Evolutionary conservation across 2,329 filamentous ascomycete species (phyloP).

Genomic region (Penicillium sp.): DNA sequence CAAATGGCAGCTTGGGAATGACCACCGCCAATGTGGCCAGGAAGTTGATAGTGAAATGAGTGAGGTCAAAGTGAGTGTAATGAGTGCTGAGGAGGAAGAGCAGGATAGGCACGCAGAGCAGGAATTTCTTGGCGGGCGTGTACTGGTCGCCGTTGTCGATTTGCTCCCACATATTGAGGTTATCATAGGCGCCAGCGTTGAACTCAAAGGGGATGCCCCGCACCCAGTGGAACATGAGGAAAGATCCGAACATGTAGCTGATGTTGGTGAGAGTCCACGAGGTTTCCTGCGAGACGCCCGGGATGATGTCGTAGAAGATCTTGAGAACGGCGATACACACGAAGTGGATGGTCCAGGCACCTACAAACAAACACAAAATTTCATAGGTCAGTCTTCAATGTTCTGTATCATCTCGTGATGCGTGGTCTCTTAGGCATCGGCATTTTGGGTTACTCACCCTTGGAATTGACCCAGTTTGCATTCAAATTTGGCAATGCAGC

Average conservation of each 20-base stretch:
- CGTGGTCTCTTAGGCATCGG: constrained; percentile 3
- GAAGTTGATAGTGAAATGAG: constrained; percentile 97
- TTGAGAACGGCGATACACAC: constrained; percentile 89
- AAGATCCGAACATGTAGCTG: constrained; percentile 97
- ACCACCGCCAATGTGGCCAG: constrained; percentile 87
- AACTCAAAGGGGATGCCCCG: constrained; percentile 98
- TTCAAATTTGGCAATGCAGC: constrained; percentile 92
- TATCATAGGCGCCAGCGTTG: constrained; percentile 97
- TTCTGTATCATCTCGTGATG: constrained; percentile 2
- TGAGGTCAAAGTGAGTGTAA: constrained; percentile 96
- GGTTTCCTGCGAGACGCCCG: constrained; percentile 92
- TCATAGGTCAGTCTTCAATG: constrained; percentile 8
- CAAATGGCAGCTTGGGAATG: constrained; percentile 92
- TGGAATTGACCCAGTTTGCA: constrained; percentile 98
- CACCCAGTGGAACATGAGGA: constrained; percentile 99
- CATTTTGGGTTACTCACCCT: constrained; percentile 63
- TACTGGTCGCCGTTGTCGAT: constrained; percentile 99
- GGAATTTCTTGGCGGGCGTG: constrained; percentile 96
- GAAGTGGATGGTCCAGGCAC: constrained; percentile 96
- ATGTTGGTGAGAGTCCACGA: constrained; percentile 99
- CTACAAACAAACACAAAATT: constrained; percentile 47
- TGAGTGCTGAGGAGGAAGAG: constrained; percentile 96
- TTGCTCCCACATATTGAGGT: constrained; percentile 99
- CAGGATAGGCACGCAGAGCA: constrained; percentile 88
- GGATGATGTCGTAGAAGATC: constrained; percentile 95